Base-by-base conservation (phyloP, 208 protist genomes). In the Leishmania major region DNA sequence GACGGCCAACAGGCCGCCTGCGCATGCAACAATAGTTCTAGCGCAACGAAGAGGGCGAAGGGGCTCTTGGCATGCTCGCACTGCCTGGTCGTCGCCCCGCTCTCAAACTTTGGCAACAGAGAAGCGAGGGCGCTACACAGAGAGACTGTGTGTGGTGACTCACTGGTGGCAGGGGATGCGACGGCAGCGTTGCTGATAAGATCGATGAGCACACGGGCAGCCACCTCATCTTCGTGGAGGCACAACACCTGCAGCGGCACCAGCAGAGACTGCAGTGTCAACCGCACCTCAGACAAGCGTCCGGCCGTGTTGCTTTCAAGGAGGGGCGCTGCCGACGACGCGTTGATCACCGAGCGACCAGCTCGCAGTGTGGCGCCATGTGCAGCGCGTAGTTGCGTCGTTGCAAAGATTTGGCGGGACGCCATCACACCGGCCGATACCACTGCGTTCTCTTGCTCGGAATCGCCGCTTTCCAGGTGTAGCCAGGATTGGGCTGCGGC, bases 271-370 rank as follows among this genome's bases (percentile, higher is more conserved):
- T 89, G 79, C 1, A 87, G 78, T 75, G 93, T 85, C 59, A 98
- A 89, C 79, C 97, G 91, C 66, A 98, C 89, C 64, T 98, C 96
- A 28, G 92, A 92, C 57, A 98, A 45, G 62, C 96, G 93, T 66
- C 93, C 96, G n/a, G 83, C 88, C 11, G 83, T 51, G 85, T 95
- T 93, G 25, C 37, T 77, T 22, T 84, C 77, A 74, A 88, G 93
- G 31, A 93, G 74, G 7, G 77, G 69, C 3, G 57, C 35, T 8
- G 57, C 19, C 3, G 75, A 78, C 49, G 57, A 25, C 37, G 75
- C 57, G 75, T 28, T 35, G 37, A 45, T 28, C 28, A 22, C n/a
- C 22, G 75, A 31, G 37, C 7, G 57, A 64, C 19, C 13, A 64
- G 51, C 53, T 77, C 17, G 31, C 1, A 45, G 49, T 43, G 51